Conservation (phyloP, 306 rosid species). For the Pyrus bretschneideri region DNA sequence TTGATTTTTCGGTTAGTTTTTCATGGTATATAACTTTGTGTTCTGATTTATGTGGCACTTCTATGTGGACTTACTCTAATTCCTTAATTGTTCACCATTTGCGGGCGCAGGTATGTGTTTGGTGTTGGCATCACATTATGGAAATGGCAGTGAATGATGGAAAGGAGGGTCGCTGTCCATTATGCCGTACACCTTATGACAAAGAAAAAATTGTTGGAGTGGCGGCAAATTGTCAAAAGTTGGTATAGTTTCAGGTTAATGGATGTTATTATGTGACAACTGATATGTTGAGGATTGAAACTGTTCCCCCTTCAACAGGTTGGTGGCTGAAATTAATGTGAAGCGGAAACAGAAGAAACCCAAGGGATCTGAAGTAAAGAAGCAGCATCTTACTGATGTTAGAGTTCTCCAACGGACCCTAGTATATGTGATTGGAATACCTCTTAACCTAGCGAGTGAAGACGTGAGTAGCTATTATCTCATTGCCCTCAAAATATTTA, state of each 20-base stretch:
- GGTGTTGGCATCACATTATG: conserved; percentile 99
- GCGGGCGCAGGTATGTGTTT: conserved; percentile 66
- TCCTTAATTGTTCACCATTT: not conserved
- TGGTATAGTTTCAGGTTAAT: not conserved
- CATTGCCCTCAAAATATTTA: not conserved
- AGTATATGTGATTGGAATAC: conserved; percentile 83
- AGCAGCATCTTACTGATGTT: conserved; percentile 90
- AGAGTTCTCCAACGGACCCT: conserved; percentile 91
- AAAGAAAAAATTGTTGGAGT: conserved; percentile 88
- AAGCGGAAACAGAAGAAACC: conserved; percentile 61
- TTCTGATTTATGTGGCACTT: not conserved
- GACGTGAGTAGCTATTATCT: conserved; percentile 42
- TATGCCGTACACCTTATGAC: conserved; percentile 83
- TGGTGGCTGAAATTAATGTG: conserved; percentile 61
- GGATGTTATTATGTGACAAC: not conserved
- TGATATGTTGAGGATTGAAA: not conserved
- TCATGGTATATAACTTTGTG: not conserved
- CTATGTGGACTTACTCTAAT: not conserved
- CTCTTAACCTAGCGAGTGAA: conserved; percentile 67
- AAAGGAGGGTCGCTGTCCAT: conserved; percentile 86
- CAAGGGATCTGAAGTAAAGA: conserved; percentile 72
- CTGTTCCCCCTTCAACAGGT: conserved; percentile 22
- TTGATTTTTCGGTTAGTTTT: not conserved
- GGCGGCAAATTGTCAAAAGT: conserved; percentile 73
- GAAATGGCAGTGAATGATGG: conserved; percentile 94